These are phyloP conservation scores for Raddia guianensis DNA, from an alignment of 176 grass and related monocot species.

Conservation along the genomic window DNA sequence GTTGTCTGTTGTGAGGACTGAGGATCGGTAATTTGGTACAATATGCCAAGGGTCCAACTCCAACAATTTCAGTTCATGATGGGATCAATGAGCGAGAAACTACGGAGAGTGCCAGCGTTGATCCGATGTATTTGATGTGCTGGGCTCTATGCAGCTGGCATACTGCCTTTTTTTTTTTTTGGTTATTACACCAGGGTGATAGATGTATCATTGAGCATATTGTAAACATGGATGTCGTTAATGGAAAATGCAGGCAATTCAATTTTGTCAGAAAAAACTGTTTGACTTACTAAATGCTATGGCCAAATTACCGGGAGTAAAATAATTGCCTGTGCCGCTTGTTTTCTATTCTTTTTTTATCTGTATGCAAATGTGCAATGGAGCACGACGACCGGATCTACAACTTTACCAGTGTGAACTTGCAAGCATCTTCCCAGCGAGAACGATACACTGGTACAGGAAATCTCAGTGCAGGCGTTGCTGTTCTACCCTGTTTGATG, in stretches of 20 bases:
- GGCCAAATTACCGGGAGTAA: no score
- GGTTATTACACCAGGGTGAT: background rate
- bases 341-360: no score
- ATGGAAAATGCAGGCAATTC: background rate
- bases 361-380: no score
- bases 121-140: background rate
- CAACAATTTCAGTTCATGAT: background rate
- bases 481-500: no score
- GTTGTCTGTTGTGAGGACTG: background rate
- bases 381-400: no score
- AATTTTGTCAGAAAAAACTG: background rate
- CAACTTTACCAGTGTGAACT: no score
- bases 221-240: background rate
- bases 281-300: no score
- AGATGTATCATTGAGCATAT: background rate
- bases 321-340: no score
- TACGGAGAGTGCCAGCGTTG: background rate
- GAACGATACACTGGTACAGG: no score
- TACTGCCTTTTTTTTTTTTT: background rate
- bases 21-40: background rate
- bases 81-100: background rate
- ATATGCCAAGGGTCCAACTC: background rate
- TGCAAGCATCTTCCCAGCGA: no score
- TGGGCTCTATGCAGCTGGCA: background rate
- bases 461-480: no score